A percentile compares a stretch with the other conserved stretches of the same genome.
These are phyloP conservation scores for Naganishia liquefaciens DNA, from an alignment of 1,284 basidiomycete genomes.

Conservation along the genomic window DNA sequence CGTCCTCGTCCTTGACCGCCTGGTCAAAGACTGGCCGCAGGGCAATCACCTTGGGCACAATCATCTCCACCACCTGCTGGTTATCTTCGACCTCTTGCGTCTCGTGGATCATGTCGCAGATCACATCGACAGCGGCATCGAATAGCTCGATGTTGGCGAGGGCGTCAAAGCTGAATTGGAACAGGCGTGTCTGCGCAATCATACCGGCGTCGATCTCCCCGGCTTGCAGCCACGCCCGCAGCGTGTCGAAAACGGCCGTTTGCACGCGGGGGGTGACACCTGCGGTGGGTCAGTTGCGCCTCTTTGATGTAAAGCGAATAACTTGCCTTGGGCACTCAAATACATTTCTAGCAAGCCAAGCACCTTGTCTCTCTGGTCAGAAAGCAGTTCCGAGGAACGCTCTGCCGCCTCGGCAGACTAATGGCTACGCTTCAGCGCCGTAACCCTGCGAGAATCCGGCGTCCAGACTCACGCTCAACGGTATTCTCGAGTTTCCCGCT, in stretches of 20 bases:
- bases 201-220: conserved; percentile 74
- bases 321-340: conserved; percentile 78
- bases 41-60: conserved; percentile 78
- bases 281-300: conserved; percentile 46
- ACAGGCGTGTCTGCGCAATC: conserved; percentile 78
- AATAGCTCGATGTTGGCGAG: conserved; percentile 83
- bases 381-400: conserved; percentile 67
- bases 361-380: conserved; percentile 71
- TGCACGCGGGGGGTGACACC: conserved; percentile 84
- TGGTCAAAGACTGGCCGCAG: conserved; percentile 66
- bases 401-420: conserved; percentile 79
- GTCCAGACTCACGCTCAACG: conserved; percentile 77
- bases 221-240: conserved; percentile 83
- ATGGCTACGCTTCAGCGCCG: conserved; percentile 34
- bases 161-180: conserved; percentile 79
- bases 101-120: conserved; percentile 95
- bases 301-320: not conserved
- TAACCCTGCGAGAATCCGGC: conserved; percentile 3
- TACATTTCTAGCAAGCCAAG: conserved; percentile 84
- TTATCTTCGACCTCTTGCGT: conserved; percentile 97
- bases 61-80: conserved; percentile 79
- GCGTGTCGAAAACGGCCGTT: conserved; percentile 78
- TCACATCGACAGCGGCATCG: conserved; percentile 85
- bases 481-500: conserved; percentile 79
- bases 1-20: conserved; percentile 57